Base-by-base conservation (phyloP, 768 basidiomycete species). In the Mycena latifolia region DNA sequence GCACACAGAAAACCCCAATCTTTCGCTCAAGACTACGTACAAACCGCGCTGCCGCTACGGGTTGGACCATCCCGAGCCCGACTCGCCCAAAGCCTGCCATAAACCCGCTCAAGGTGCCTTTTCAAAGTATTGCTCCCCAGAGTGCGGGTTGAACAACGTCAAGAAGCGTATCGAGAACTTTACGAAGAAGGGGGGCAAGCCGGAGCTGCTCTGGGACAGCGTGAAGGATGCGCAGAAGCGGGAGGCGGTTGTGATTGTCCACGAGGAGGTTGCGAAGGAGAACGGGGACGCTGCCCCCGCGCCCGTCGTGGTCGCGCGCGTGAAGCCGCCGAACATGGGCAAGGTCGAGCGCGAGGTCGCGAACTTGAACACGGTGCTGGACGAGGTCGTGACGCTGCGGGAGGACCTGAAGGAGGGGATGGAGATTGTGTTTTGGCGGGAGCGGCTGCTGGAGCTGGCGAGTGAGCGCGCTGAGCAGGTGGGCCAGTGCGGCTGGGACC, bases 51-150 rank as follows among this genome's bases (percentile, higher is more conserved):
- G 93, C 74, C 79, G 89, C n/a, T 85, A 85, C 59, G 93, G 93
- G 18, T 80, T 90, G 24, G 82, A 86, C 41, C 88, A 92, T 62
- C 79, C 85, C 3, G 80, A 89, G 70, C 90, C 92, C 4, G 79
- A 78, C 10, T 92, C 89, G 5, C 73, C 87, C 1, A 85, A 86
- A 62, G 88, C 90, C 2, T 97, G 95, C 73, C 92, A 92, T 74
- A 91, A 89, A 66, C 91, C 95, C 12, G 88, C 92, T 9, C 90
- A 92, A 18, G 91, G 92, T 25, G 86, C 86, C 2, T 90, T 95
- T 72, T 96, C 94, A 25, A 96, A 96, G 76, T 97, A 95, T 75
- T 97, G 95, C 76, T 95, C 93, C 17, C 91, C 94, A 57, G 92
- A 92, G 66, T 97, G 95, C 69, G 95, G 95, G 15, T 79, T 92